Percentiles rank a stretch among this genome's conserved stretches.
Evolutionary conservation across 148 eudicot species (phyloP).

Genomic region (Persicaria maculosa): DNA sequence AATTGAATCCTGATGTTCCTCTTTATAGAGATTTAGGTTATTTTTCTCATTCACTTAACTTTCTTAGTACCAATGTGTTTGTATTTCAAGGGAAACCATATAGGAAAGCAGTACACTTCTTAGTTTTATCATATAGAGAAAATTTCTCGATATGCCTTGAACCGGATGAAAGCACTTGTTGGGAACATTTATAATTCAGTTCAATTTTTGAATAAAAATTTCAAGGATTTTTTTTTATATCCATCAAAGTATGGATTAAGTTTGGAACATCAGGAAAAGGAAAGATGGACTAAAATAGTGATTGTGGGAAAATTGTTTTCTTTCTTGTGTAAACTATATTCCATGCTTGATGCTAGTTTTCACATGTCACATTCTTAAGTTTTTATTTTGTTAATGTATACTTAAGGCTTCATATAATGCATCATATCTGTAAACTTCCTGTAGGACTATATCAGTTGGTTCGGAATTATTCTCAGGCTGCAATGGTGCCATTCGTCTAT

Average conservation of each 20-base stretch:
- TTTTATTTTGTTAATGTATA: not conserved
- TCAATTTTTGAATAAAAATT: not conserved
- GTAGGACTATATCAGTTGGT: conserved; percentile 70
- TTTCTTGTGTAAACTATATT: not conserved
- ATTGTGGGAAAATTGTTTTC: not conserved
- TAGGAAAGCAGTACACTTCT: too few species aligned
- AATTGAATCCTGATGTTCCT: not conserved
- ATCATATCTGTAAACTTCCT: conserved; percentile 9
- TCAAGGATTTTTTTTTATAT: not conserved
- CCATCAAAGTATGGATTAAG: not conserved
- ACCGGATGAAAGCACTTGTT: not conserved
- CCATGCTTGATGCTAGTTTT: not conserved
- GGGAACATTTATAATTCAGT: not conserved
- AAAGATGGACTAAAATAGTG: not conserved
- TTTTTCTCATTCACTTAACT: not conserved
- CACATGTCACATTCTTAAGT: not conserved
- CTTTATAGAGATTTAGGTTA: not conserved
- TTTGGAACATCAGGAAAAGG: not conserved
- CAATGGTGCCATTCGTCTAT: conserved; percentile 41
- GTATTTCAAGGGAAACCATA: not conserved
- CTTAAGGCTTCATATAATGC: not conserved
- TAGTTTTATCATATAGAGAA: too few species aligned
- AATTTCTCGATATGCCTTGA: not conserved
- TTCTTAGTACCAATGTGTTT: not conserved
- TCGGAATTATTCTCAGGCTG: conserved; percentile 48